Evolutionary conservation across 805 yeast species (phyloP).

Genomic region (Candida andamanensis): DNA sequence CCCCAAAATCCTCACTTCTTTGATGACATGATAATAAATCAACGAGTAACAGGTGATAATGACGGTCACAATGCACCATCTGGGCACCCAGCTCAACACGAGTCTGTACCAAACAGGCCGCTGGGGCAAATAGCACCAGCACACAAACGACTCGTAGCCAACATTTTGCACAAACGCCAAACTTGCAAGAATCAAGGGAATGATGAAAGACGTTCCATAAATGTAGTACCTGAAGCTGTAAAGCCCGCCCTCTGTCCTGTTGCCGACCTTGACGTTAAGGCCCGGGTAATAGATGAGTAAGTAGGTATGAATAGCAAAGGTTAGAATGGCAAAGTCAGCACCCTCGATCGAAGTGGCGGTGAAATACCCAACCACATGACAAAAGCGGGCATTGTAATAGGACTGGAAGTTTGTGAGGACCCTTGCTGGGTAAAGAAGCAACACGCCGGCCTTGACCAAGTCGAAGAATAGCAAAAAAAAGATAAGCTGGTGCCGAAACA

Average conservation of each 20-base stretch:
- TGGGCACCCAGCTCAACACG: conserved; percentile 75
- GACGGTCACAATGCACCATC: conserved; percentile 59
- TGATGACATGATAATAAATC: conserved; percentile 67
- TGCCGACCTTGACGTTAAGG: conserved; percentile 36
- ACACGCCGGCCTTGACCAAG: conserved; percentile 63
- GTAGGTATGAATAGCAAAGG: conserved; percentile 80
- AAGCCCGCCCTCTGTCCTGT: conserved; percentile 65
- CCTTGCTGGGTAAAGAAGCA: conserved; percentile 64
- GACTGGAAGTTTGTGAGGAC: conserved; percentile 39
- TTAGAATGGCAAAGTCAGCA: conserved; percentile 75
- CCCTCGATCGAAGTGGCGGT: conserved; percentile 80
- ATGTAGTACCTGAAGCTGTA: conserved; percentile 53
- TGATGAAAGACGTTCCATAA: conserved; percentile 50
- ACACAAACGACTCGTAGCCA: conserved; percentile 59
- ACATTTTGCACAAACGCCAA: conserved; percentile 56
- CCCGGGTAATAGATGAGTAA: conserved; percentile 64
- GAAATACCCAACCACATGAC: conserved; percentile 72
- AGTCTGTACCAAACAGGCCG: conserved; percentile 68
- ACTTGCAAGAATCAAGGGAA: conserved; percentile 67
- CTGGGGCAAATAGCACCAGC: conserved; percentile 78
- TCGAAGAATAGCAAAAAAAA: conserved; percentile 66
- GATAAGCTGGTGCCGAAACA: conserved; percentile 69
- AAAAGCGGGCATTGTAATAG: conserved; percentile 46
- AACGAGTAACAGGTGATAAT: conserved; percentile 63
- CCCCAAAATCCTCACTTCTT: conserved; percentile 54